Evolutionary conservation across 371 early-diverging fungal genomes (phyloP), one percentile per base, ranked within the genome.

Genomic region (Zopfochytrium polystomum): DNA sequence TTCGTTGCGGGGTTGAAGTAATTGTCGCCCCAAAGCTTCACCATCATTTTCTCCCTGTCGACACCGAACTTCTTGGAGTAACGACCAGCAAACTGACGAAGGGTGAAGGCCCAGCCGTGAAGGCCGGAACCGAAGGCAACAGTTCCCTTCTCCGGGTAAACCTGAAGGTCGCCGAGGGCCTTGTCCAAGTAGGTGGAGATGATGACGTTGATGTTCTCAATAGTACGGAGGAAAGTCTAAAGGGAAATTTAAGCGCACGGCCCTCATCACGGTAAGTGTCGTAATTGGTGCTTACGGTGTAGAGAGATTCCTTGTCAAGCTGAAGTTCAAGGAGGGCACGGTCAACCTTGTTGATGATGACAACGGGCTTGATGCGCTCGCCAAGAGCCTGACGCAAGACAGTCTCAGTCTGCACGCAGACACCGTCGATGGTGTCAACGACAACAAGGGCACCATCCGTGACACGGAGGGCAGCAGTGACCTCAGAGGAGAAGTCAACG

Each of bases 51-150:
- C 64, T 85, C 80, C 72, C 87, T 84, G 79, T 93, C 92, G 62
- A 93, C 91, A 83, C 94, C 94, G 70, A 97, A 94, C 84, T 93
- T 93, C 87, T 96, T 94, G 77, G 96, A 79, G 82, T 96, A 99
- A 66, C 96, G 91, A 65, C 82, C 77, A 66, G 99, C 97, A 72
- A 99, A 98, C 81, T 96, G 96, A 73, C 92, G 93, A 55, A 99
- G 91, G 62, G 99, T 99, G 88, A 99, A 99, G 80, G 95, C 99
- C 99, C 99, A 99, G 67, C 98, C 99, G 87, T 99, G 99, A 60
- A 98, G 90, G 84, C 98, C 99, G 67, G 99, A 98, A 70, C 98
- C 99, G 80, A 99, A 99, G 62, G 97, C 95, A 68, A 99, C 93
- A 71, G 97, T 98, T 70, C 98, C 98, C 71, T 86, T 73, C 74